Conservation (phyloP, 768 basidiomycete species). For the Phylloporus sp. region DNA sequence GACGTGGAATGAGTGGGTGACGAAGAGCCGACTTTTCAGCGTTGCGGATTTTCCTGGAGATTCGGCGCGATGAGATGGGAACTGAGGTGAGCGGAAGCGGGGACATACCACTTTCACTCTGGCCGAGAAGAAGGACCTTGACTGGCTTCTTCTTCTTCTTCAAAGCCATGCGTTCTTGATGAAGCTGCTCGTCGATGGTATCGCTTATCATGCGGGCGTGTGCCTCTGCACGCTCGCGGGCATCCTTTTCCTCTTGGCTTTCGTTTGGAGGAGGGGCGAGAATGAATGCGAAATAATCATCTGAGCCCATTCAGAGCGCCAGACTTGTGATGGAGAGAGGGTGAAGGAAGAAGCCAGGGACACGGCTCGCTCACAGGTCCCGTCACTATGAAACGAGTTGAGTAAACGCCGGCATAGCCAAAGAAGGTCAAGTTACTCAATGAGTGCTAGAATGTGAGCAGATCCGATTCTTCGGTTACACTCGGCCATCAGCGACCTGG, state of each 20-base stretch:
- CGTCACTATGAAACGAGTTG: too few relatives aligned
- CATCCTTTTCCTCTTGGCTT: slow-evolving; percentile 48
- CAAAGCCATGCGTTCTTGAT: slow-evolving; percentile 50
- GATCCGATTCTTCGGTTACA: too few relatives aligned
- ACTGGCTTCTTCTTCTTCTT: slow-evolving; percentile 65
- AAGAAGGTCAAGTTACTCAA: too few relatives aligned
- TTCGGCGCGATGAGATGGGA: background rate
- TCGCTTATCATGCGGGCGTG: slow-evolving; percentile 64
- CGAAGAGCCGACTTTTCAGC: slow-evolving; percentile 54
- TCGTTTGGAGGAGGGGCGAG: slow-evolving; percentile 65
- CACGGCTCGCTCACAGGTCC: background rate
- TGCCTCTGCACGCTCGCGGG: slow-evolving; percentile 55
- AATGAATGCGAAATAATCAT: slow-evolving; percentile 59
- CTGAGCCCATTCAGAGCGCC: slow-evolving; percentile 30
- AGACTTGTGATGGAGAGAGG: background rate
- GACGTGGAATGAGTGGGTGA: background rate
- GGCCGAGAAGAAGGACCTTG: slow-evolving; percentile 70
- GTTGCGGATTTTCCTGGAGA: slow-evolving; percentile 63
- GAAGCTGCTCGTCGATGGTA: slow-evolving; percentile 70
- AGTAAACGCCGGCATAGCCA: too few relatives aligned
- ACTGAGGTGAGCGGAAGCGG: background rate
- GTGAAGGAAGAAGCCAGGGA: background rate
- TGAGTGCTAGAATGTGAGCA: too few relatives aligned
- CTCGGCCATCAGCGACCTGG: too few relatives aligned
- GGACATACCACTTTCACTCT: slow-evolving; percentile 60